Conservation (phyloP, 2,329 filamentous ascomycete species). For the Fusarium sp. region DNA sequence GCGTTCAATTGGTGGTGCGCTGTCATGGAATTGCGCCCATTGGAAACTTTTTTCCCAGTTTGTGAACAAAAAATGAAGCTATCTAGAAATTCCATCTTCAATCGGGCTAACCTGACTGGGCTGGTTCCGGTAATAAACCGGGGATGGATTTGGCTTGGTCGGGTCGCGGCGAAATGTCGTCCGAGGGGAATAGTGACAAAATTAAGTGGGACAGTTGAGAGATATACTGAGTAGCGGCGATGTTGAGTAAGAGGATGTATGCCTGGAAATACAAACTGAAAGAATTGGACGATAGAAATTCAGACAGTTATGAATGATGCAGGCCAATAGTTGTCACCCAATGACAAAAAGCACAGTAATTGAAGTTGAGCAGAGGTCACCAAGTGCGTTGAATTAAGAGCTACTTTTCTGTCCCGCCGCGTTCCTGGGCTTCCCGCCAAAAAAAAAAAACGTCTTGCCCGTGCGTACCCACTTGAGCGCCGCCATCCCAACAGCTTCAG, state of each 20-base stretch:
- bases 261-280: not conserved
- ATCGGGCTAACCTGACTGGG: conserved; percentile 22
- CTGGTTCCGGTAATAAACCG: conserved; percentile 36
- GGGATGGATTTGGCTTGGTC: conserved; percentile 17
- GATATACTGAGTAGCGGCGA: conserved; percentile 17
- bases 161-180: conserved; percentile 39
- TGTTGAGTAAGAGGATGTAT: conserved; percentile 1
- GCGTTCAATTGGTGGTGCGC: conserved; percentile 13
- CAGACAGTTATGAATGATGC: no score
- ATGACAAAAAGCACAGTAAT: not conserved
- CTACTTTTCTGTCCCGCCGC: conserved; percentile 23
- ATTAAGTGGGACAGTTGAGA: conserved; percentile 27
- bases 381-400: not conserved
- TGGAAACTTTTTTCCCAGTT: conserved; percentile 15
- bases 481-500: conserved; percentile 54
- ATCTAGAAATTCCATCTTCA: conserved; percentile 39
- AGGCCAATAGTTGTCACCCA: no score
- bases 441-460: conserved; percentile 51
- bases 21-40: conserved; percentile 27
- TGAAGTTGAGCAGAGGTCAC: not conserved
- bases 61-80: conserved; percentile 37
- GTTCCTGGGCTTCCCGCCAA: conserved; percentile 45
- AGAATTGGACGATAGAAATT: not conserved
- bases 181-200: conserved; percentile 36
- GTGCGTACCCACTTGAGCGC: conserved; percentile 50